A percentile compares a stretch with the other conserved stretches of the same genome.
These are phyloP conservation scores for Phoma sp. DNA, from an alignment of 2,329 filamentous ascomycete genomes.

Conservation along the genomic window DNA sequence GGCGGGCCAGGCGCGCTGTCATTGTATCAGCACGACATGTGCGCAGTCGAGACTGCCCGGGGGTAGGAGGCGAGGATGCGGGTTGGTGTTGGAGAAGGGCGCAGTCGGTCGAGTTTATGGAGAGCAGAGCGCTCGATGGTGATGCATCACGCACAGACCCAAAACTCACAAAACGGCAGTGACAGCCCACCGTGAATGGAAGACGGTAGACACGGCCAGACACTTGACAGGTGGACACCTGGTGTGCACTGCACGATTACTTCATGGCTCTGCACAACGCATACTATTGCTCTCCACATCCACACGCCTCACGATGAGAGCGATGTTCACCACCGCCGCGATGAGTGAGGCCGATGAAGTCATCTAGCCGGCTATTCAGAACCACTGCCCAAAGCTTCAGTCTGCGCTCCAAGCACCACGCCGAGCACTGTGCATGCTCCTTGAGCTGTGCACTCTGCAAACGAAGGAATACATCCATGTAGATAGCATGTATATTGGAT, in stretches of 20 bases:
- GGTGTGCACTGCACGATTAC: too few species aligned
- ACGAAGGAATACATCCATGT: neutral
- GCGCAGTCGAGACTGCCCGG: slow-evolving; percentile 39
- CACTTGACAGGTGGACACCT: too few species aligned
- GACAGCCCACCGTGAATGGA: too few species aligned
- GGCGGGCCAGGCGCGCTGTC: slow-evolving; percentile 32
- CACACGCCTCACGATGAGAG: neutral
- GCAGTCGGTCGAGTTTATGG: neutral
- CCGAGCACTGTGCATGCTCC: neutral
- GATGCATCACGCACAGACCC: neutral
- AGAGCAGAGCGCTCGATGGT: neutral
- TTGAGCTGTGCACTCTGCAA: neutral
- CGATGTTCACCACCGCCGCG: neutral
- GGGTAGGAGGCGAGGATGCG: slow-evolving; percentile 10
- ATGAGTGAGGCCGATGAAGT: slow-evolving; percentile 9
- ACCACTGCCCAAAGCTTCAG: slow-evolving; percentile 15
- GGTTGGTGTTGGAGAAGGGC: slow-evolving; percentile 8
- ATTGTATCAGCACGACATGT: slow-evolving; percentile 47
- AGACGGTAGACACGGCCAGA: too few species aligned
- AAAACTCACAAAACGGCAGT: neutral
- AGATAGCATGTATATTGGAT: neutral
- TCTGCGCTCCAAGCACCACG: neutral
- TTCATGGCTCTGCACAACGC: neutral
- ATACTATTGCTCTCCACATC: too few species aligned
- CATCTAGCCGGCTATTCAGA: slow-evolving; percentile 11